Evolutionary conservation across 2,329 filamentous ascomycete genomes (phyloP).

Genomic region (Ophiostoma ips): DNA sequence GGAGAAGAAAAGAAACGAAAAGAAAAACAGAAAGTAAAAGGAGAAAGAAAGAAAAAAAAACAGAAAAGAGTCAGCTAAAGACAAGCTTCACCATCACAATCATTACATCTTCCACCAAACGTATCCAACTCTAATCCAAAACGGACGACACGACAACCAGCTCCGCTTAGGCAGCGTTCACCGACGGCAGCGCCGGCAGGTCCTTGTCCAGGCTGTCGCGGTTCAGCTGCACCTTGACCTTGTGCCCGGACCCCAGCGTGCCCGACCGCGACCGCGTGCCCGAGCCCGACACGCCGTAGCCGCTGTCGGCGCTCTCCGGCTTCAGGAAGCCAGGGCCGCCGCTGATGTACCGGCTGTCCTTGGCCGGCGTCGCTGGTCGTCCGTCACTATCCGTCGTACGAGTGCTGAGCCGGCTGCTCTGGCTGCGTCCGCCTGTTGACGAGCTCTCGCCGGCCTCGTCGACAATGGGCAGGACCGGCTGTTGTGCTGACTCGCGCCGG

Average conservation of each 20-base stretch:
- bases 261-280: constrained; percentile 16
- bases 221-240: constrained; percentile 28
- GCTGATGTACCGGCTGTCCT: constrained; percentile 24
- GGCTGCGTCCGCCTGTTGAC: constrained; percentile 48
- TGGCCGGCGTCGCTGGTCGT: constrained; percentile 30
- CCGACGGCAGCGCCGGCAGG: constrained; percentile 39
- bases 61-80: constrained; percentile 14
- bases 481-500: constrained; percentile 40
- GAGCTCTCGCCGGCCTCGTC: constrained; percentile 74
- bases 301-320: constrained; percentile 34
- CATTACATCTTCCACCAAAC: not conserved
- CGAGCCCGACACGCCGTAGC: constrained; percentile 25
- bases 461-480: constrained; percentile 59
- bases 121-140: constrained; percentile 9
- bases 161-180: constrained; percentile 7
- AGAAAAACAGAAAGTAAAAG: constrained; percentile 11
- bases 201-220: constrained; percentile 47
- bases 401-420: constrained; percentile 27
- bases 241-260: constrained; percentile 17
- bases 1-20: not conserved
- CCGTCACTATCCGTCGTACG: constrained; percentile 16
- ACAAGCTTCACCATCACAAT: not conserved
- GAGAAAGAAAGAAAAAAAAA: constrained; percentile 7
- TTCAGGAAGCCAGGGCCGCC: constrained; percentile 21
- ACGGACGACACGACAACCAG: not conserved